Base-by-base conservation (phyloP, 2,329 filamentous ascomycete genomes). In the Fusarium cyanostomum region DNA sequence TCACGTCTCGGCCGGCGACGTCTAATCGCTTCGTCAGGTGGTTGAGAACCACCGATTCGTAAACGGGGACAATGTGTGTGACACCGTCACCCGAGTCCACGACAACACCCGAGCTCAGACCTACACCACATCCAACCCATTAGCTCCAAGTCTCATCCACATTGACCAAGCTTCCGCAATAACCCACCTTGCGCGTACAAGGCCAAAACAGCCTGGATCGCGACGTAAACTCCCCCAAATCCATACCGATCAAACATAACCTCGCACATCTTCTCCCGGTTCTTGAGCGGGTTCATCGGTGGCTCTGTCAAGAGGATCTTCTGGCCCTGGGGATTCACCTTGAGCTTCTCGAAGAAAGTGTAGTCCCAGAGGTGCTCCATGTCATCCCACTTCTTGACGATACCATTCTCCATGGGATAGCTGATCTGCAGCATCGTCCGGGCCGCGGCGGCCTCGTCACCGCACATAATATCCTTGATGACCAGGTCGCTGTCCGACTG, bases 281-380 rank as follows among this genome's bases (percentile, higher is more conserved):
- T 99, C 84, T 89, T 94, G 60, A 98, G 84, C 42, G 95, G 95
- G 80, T 99, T 98, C 91, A 98, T 95, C 13, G 95, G 95, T 31
- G 95, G 94, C 80, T 99, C 95, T 42, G 94, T 98, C 70, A 98
- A 86, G 66, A 99, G 86, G 77, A 99, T 98, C 86, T 99, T 99
- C 79, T 94, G 92, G 68, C 92, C 94, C 18, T 87, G 87, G 3
- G 95, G 88, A 77, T 98, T 92, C 70, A 99, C 84, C 78, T 93
- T 88, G 87, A 99, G 92, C 87, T 98, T 98, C 78, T 99, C 94
- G 79, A 87, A 90, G 79, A 99, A 99, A 21, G 95, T 99, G 78
- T 96, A 98, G 81, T 99, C 94, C 95, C 95, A 99, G 53, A 99
- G 89, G 76, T 98, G 94, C 82, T 97, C 92, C 95, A 99, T 99